Evolutionary conservation across 2,329 filamentous ascomycete genomes (phyloP).

Genomic region (Purpureocillium takamizusanense): DNA sequence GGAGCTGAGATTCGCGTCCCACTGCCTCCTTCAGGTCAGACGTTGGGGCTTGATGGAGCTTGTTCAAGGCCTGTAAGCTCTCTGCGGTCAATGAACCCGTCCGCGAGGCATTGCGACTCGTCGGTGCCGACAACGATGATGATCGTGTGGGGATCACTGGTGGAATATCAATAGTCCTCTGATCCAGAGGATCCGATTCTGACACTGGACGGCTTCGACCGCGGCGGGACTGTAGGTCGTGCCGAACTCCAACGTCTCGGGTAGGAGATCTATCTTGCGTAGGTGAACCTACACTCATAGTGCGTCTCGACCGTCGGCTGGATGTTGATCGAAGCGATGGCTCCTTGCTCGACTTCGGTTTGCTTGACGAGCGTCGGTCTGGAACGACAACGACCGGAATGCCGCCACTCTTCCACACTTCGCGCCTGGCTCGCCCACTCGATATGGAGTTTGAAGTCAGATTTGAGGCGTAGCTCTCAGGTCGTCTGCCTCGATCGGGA

Average conservation of each 20-base stretch:
- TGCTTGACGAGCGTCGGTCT: constrained; percentile 44
- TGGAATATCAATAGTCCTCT: constrained; percentile 51
- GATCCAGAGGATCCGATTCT: constrained; percentile 39
- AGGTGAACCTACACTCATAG: constrained; percentile 41
- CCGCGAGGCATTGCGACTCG: constrained; percentile 47
- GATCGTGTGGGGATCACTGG: constrained; percentile 46
- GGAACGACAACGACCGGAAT: constrained; percentile 57
- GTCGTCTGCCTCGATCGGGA: constrained; percentile 17
- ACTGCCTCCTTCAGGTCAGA: background rate
- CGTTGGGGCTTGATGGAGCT: constrained; percentile 18
- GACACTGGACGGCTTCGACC: constrained; percentile 33
- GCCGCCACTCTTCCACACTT: constrained; percentile 49
- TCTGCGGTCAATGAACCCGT: constrained; percentile 29
- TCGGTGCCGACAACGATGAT: constrained; percentile 54
- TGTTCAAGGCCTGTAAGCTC: constrained; percentile 48
- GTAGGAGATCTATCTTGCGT: constrained; percentile 31
- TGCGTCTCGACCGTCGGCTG: constrained; percentile 45
- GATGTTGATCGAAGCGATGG: constrained; percentile 54
- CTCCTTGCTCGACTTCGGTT: constrained; percentile 38
- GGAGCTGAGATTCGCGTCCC: background rate
- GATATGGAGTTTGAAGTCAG: constrained; percentile 39
- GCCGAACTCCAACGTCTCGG: constrained; percentile 32
- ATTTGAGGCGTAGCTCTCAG: constrained; percentile 40
- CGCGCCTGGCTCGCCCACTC: constrained; percentile 46
- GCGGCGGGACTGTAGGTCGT: constrained; percentile 31